Evolutionary conservation across 139 green algal genomes (phyloP).

Genomic region (Coelastrella sp.): DNA sequence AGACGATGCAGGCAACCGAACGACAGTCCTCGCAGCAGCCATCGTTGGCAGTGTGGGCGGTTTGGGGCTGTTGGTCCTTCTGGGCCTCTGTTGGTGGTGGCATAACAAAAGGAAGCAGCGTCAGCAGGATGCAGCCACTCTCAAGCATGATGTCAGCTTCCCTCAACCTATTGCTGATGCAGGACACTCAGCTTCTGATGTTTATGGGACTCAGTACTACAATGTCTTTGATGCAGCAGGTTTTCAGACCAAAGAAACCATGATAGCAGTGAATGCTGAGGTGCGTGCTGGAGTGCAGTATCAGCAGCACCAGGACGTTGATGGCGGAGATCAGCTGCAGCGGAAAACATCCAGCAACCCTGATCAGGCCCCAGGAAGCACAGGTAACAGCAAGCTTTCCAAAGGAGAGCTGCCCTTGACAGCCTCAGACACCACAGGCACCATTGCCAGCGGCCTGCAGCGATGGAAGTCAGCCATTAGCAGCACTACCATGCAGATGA

Average conservation of each 20-base stretch:
- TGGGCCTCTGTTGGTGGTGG: not conserved
- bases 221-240: too few species aligned
- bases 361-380: too few species aligned
- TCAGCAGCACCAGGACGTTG: too few species aligned
- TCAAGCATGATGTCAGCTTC: not conserved
- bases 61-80: not conserved
- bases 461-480: conserved; percentile 24
- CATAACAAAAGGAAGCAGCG: not conserved
- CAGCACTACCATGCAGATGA: conserved; percentile 34
- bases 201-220: too few species aligned
- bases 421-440: not conserved
- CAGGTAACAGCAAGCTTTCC: not conserved
- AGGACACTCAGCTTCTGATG: not conserved
- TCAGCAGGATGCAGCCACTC: not conserved
- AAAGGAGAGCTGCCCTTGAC: not conserved
- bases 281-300: too few species aligned
- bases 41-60: not conserved
- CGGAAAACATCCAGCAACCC: too few species aligned
- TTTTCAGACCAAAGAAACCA: too few species aligned
- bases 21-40: not conserved
- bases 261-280: too few species aligned
- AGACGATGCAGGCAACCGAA: not conserved
- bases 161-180: not conserved
- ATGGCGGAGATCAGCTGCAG: too few species aligned
- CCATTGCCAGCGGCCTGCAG: conserved; percentile 11